A percentile compares a stretch with the other conserved stretches of the same genome.
Evolutionary conservation across 768 basidiomycete species (phyloP).

Genomic region (Leccinum arenicola): DNA sequence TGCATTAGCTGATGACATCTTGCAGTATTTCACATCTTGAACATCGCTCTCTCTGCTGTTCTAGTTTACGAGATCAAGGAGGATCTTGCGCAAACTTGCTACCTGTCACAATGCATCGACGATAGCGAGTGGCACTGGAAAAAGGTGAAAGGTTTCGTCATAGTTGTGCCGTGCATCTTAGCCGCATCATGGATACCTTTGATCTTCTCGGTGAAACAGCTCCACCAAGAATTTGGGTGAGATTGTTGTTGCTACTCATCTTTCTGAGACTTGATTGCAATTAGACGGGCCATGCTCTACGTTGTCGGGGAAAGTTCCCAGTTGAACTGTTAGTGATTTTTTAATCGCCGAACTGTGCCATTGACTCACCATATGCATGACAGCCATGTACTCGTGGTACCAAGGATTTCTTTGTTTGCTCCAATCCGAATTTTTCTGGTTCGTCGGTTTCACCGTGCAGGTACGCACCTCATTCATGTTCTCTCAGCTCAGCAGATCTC

Average conservation of each 20-base stretch:
- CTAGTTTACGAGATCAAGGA: slow-evolving; percentile 70
- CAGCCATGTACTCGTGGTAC: slow-evolving; percentile 87
- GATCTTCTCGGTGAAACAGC: slow-evolving; percentile 64
- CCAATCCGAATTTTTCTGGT: slow-evolving; percentile 42
- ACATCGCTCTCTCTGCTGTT: slow-evolving; percentile 68
- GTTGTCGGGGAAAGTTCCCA: slow-evolving; percentile 83
- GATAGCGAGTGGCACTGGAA: slow-evolving; percentile 55
- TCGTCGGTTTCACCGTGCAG: slow-evolving; percentile 83
- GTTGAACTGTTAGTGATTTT: slow-evolving; percentile 63
- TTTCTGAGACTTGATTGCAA: slow-evolving; percentile 2
- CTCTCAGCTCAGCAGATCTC: background rate
- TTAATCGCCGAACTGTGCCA: background rate
- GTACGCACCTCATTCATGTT: slow-evolving; percentile 30
- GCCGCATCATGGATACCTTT: slow-evolving; percentile 64
- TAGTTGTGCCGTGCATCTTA: slow-evolving; percentile 70
- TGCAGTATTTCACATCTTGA: slow-evolving; percentile 65
- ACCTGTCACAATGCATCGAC: slow-evolving; percentile 39
- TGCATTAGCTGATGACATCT: slow-evolving; percentile 5
- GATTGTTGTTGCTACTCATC: slow-evolving; percentile 18
- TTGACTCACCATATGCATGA: slow-evolving; percentile 6
- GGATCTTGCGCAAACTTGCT: slow-evolving; percentile 44
- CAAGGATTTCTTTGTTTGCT: slow-evolving; percentile 32
- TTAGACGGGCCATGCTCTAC: slow-evolving; percentile 88
- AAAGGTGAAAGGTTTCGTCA: slow-evolving; percentile 61
- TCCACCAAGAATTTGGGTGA: slow-evolving; percentile 83